Evolutionary conservation across 805 yeast species (phyloP).

Genomic region (Spathaspora sp.): DNA sequence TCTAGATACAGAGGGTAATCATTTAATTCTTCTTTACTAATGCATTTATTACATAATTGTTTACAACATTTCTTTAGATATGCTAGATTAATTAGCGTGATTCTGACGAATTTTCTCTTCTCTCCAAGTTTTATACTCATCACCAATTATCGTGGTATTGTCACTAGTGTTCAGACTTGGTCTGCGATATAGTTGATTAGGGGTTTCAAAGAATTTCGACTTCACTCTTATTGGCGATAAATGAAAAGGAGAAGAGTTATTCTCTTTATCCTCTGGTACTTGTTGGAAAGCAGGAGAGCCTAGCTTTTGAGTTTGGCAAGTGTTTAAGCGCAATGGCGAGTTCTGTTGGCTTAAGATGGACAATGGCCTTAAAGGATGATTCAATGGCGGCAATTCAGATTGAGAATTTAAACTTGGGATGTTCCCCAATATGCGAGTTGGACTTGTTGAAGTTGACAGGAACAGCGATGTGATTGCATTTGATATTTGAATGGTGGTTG

Average conservation of each 20-base stretch:
- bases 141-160: slow-evolving; percentile 36
- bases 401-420: not conserved
- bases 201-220: not conserved
- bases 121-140: slow-evolving; percentile 39
- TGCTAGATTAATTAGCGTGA: not conserved
- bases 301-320: not conserved
- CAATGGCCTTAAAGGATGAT: slow-evolving; percentile 1
- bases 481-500: slow-evolving; percentile 9
- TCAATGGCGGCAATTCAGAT: slow-evolving; percentile 14
- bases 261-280: slow-evolving; percentile 1
- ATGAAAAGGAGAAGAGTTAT: slow-evolving; percentile 10
- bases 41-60: slow-evolving; percentile 2
- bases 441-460: not conserved
- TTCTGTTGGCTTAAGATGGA: not conserved
- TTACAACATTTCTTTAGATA: not conserved
- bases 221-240: slow-evolving; percentile 11
- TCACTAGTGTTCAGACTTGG: slow-evolving; percentile 25
- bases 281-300: not conserved
- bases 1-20: not conserved
- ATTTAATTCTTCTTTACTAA: not conserved
- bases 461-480: slow-evolving; percentile 11
- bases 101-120: slow-evolving; percentile 24
- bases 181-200: not conserved
- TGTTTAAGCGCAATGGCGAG: not conserved
- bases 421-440: slow-evolving; percentile 1